Base-by-base conservation (phyloP, 306 rosid species). In the Styphnolobium japonicum region DNA sequence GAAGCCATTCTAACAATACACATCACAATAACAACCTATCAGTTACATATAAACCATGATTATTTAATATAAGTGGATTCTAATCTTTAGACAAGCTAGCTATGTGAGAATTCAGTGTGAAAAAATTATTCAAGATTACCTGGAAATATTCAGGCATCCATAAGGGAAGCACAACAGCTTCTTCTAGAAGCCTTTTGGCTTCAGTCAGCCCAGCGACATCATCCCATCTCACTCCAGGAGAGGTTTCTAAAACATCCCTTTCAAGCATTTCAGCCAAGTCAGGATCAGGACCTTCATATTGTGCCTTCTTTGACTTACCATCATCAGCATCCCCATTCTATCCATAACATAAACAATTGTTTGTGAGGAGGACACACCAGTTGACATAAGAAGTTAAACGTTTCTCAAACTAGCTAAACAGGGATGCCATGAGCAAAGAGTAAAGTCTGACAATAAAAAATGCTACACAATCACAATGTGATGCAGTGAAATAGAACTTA, bases 141-240 rank as follows among this genome's bases (percentile, higher is more conserved):
- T 92, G 97, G 72, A 94, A 94, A 89, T 92, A 94, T 73, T 96
- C 99, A 34, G 99, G 99, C 99, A 96, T 93, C 98, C 94, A 96
- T 82, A 91, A 56, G 66, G 99, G 99, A 83, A 96, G 99, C 37
- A 96, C 98, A 76, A 96, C 98, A 73, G 99, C 99, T 89, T 96
- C 99, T 88, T 96, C 99, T 67, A 96, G 86, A 85, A 96, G 96
- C 73, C 98, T 89, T 78, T 96, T 96, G 29, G 99, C 99, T 84
- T 96, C 99, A 45, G 88, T 87, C 70, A 96, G 82, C 62, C 99
- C 99, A 0, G 99, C 99, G 77, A 93, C 97, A 79, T 93, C 99
- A 22, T 96, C 99, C 99, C 99, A 96, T 89, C 97, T 91, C 74
- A 96, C 99, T 62, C 99, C 99, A 48, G 98, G 99, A 79, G 96